Evolutionary conservation across 148 eudicot genomes (phyloP), one percentile per base, ranked within the genome.

Genomic region (Fagopyrum tataricum): DNA sequence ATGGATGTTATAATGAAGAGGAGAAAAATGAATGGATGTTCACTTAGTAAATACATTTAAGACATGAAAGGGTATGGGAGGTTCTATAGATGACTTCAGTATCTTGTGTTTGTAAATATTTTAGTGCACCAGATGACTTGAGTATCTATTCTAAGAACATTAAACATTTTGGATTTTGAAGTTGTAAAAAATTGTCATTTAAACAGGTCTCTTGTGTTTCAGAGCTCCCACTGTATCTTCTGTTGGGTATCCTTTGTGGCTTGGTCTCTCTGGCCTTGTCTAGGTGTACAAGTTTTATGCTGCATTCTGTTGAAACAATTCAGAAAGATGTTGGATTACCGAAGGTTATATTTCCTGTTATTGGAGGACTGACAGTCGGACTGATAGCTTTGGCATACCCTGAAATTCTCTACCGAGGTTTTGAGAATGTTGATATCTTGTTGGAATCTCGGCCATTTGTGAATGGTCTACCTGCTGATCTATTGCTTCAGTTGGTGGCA

Each of bases 321-420:
- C 81, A 88, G 75, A 84, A 79, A 73, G 74, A 53, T 62, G 76
- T 75, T 70, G 81, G 75, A 52, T 59, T 93, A 76, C 90, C 94
- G 41, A 86, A 84, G 81, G 79, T 79, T 39, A 67, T 79, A 70
- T 84, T 89, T 77, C 98, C 98, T 71, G 69, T 85, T 47, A 51
- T 87, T 44, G 98, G 97, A 69, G 90, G 97, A 42, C 79, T 93
- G 58, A 55, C 84, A 73, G 92, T 89, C 79, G 98, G 98, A 62
- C 67, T 93, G 71, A 81, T 89, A 77, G 97, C 98, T 70, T 85
- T 93, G 85, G 85, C 85, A 46, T 93, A 91, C 81, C 98, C 98
- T 8, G 97, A 91, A 80, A 89, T 93, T 86, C 95, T 93, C 17
- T 93, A 93, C 83, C 86, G 98, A 97, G 98, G 98, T 56, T 93